A percentile compares a stretch with the other conserved stretches of the same genome.
Evolutionary conservation across 306 rosid genomes (phyloP).

Genomic region (Trichosanthes truncata): DNA sequence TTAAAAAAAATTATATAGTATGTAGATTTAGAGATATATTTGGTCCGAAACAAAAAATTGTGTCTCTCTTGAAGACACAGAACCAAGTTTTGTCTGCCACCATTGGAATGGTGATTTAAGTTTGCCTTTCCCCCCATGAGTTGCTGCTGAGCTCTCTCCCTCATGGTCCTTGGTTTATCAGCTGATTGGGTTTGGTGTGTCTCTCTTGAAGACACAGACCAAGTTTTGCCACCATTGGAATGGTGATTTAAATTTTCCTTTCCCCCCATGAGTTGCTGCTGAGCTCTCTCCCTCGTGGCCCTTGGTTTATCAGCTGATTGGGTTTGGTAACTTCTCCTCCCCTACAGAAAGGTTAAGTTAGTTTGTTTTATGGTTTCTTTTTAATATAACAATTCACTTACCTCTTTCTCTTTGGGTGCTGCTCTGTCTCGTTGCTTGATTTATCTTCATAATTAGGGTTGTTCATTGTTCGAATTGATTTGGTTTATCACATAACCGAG

Average conservation of each 20-base stretch:
- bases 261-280: background rate
- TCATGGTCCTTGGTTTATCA: background rate
- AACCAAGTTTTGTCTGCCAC: background rate
- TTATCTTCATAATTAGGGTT: background rate
- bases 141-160: background rate
- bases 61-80: background rate
- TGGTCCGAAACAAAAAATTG: background rate
- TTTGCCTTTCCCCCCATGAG: background rate
- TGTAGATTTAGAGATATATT: background rate
- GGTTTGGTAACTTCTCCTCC: background rate
- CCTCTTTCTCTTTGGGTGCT: background rate
- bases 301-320: background rate
- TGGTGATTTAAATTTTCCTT: background rate
- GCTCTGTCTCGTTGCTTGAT: background rate
- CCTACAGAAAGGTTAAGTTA: background rate
- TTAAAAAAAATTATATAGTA: background rate
- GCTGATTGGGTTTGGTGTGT: background rate
- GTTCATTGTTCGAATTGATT: background rate
- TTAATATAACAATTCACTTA: background rate
- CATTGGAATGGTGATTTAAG: background rate
- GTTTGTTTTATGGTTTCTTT: too few relatives aligned
- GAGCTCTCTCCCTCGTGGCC: background rate
- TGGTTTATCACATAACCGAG: background rate
- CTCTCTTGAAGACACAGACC: background rate
- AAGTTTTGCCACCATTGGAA: background rate